Evolutionary conservation across 495 filamentous ascomycete genomes (phyloP).

Genomic region (Penicillium parvum): DNA sequence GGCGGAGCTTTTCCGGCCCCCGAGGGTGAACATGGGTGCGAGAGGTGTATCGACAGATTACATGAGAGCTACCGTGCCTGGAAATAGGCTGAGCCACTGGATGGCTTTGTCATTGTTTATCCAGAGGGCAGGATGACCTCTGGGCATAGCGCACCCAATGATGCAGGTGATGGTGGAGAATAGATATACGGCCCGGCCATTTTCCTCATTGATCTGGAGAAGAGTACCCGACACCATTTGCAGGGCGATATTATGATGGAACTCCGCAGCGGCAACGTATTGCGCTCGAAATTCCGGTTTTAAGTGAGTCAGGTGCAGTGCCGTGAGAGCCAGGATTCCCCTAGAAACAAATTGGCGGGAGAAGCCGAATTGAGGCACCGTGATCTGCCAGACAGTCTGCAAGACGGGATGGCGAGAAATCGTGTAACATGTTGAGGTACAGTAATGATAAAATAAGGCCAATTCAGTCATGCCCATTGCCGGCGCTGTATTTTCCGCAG

Average conservation of each 20-base stretch:
- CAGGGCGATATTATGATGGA: constrained; percentile 39
- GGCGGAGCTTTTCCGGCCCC: constrained; percentile 1
- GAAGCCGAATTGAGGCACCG: constrained; percentile 28
- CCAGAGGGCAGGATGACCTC: constrained; percentile 29
- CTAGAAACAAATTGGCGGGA: constrained; percentile 40
- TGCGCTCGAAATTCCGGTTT: constrained; percentile 19
- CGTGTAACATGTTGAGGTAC: constrained; percentile 12
- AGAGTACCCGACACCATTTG: constrained; percentile 28
- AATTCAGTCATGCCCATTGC: constrained; percentile 5
- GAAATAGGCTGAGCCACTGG: constrained; percentile 7
- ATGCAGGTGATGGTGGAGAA: constrained; percentile 38
- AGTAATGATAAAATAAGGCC: constrained; percentile 15
- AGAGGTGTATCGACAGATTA: not conserved
- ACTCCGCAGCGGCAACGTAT: constrained; percentile 35
- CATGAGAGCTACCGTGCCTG: constrained; percentile 8
- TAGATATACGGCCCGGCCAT: constrained; percentile 31
- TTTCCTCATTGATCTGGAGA: constrained; percentile 27
- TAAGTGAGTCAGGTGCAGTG: constrained; percentile 39
- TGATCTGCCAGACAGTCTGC: constrained; percentile 17
- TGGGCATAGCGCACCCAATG: constrained; percentile 33
- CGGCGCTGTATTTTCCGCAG: not conserved
- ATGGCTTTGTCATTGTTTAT: constrained; percentile 27
- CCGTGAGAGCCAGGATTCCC: constrained; percentile 41
- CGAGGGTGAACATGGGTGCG: constrained; percentile 9
- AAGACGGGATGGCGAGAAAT: constrained; percentile 4